A percentile compares a stretch with the other conserved stretches of the same genome.
phyloP scores from a whole-genome alignment of 352 stramenopile genomes.

The Phytophthora quininea region DNA sequence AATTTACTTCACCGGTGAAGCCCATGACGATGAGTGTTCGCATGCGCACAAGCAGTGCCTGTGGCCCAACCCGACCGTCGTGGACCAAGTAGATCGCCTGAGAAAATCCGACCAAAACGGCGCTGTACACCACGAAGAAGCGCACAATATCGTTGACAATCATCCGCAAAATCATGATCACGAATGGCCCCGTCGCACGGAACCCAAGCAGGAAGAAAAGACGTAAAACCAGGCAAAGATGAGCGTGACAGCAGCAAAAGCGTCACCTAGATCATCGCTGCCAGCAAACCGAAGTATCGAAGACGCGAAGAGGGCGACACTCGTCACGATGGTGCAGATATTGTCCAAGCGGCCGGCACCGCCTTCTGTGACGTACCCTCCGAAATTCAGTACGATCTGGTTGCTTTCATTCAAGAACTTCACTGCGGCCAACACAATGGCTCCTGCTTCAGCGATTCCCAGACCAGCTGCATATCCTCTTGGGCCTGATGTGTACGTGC shows the following conservation, averaged over 20 bases:
- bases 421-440: slow-evolving; percentile 36
- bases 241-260: slow-evolving; percentile 45
- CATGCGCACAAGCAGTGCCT: slow-evolving; percentile 43
- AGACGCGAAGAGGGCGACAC: slow-evolving; percentile 42
- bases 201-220: slow-evolving; percentile 77
- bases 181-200: slow-evolving; percentile 62
- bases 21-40: slow-evolving; percentile 58
- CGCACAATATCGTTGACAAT: slow-evolving; percentile 62
- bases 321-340: slow-evolving; percentile 50
- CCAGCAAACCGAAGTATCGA: slow-evolving; percentile 25
- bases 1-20: slow-evolving; percentile 67
- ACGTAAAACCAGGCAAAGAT: slow-evolving; percentile 69
- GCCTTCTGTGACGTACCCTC: slow-evolving; percentile 47
- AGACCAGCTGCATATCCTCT: slow-evolving; percentile 26
- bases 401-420: slow-evolving; percentile 64
- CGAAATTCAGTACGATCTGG: slow-evolving; percentile 52
- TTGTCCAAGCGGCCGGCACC: slow-evolving; percentile 60
- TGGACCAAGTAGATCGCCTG: slow-evolving; percentile 64
- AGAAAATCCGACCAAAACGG: slow-evolving; percentile 59
- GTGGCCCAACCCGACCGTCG: slow-evolving; percentile 41
- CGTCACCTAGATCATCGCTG: slow-evolving; percentile 44
- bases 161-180: slow-evolving; percentile 76
- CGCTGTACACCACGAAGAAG: slow-evolving; percentile 64
- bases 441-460: slow-evolving; percentile 36
- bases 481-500: slow-evolving; percentile 32